Evolutionary conservation across 345 rosid species (phyloP).

Genomic region (Eucalyptus leucophloia): DNA sequence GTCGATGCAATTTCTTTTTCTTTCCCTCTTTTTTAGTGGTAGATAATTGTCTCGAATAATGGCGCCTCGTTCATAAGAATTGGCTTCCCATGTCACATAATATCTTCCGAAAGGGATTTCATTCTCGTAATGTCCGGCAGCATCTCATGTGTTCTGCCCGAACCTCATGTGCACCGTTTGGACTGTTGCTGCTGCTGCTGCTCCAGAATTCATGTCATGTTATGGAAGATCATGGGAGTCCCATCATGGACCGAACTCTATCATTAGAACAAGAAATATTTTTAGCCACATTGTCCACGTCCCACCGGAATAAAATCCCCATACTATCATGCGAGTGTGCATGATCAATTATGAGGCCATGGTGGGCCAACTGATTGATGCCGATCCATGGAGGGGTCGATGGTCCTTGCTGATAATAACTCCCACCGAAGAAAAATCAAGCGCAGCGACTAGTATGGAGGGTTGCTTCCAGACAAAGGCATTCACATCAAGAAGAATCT

Average conservation of each 20-base stretch:
- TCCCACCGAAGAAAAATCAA: background rate
- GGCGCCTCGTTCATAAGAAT: background rate
- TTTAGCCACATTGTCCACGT: background rate
- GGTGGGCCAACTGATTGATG: background rate
- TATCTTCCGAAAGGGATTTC: background rate
- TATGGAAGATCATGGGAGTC: background rate
- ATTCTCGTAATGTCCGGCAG: background rate
- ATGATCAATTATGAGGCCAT: background rate
- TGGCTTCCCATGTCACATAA: background rate
- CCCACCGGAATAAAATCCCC: background rate
- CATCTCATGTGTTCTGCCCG: background rate
- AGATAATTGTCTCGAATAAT: background rate
- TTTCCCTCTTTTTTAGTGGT: background rate
- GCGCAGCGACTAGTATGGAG: background rate
- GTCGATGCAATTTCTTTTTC: background rate
- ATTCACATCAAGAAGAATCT: background rate
- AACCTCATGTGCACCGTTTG: background rate
- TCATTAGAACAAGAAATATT: background rate
- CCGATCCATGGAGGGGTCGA: background rate
- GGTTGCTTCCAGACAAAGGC: conserved; percentile 24
- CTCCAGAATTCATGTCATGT: background rate
- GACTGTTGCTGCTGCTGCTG: background rate
- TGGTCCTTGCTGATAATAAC: background rate
- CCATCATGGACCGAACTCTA: background rate
- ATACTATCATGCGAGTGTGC: background rate